Percentiles rank a stretch among this genome's conserved stretches.
Conservation (phyloP, 257 asterid genomes). For the Solanum pimpinellifolium region DNA sequence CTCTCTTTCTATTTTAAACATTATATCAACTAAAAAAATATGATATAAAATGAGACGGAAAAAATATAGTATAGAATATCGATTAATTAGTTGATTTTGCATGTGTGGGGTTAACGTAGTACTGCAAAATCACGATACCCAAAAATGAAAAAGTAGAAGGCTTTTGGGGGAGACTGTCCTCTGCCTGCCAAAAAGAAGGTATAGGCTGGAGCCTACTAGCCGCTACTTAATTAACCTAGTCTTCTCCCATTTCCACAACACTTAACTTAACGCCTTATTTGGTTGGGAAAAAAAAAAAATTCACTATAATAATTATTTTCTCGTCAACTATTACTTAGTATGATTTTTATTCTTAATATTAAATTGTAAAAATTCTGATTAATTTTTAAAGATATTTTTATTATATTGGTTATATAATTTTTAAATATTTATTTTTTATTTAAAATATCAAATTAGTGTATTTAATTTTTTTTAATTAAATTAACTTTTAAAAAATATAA, state of each 20-base stretch:
- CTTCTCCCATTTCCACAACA: background rate
- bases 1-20: too few species aligned
- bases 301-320: too few species aligned
- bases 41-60: rapidly evolving
- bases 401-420: too few species aligned
- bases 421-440: too few species aligned
- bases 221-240: background rate
- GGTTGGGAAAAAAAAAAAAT: background rate
- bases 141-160: background rate
- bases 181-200: background rate
- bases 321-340: too few species aligned
- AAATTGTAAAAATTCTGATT: rapidly evolving
- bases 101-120: background rate
- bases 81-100: background rate
- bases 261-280: background rate
- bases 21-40: rapidly evolving
- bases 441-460: too few species aligned
- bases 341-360: too few species aligned
- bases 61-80: too few species aligned
- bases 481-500: too few species aligned
- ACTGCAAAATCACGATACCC: background rate
- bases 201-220: background rate
- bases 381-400: too few species aligned
- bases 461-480: too few species aligned
- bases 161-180: background rate